Evolutionary conservation across 176 grass and related monocot genomes (phyloP).

Genomic region (Melocanna baccifera): DNA sequence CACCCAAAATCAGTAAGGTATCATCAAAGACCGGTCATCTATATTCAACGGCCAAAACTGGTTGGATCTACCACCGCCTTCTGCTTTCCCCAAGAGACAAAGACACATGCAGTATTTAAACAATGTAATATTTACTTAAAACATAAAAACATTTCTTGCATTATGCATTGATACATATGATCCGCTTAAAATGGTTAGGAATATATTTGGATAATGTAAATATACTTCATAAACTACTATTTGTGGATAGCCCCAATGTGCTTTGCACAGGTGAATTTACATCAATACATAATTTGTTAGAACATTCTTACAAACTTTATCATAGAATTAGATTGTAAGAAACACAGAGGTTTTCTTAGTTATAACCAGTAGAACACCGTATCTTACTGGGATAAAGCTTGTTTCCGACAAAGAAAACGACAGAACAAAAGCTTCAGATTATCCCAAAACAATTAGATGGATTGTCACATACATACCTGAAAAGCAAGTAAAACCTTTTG

Average conservation of each 20-base stretch:
- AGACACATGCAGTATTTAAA: not conserved
- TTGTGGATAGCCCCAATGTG: not conserved
- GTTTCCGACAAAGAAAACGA: not conserved
- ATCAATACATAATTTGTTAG: not conserved
- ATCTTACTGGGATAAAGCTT: not conserved
- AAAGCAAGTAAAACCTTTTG: slow-evolving; percentile 95
- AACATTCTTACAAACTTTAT: not conserved
- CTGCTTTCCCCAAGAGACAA: not conserved
- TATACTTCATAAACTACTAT: not conserved
- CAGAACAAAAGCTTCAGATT: not conserved
- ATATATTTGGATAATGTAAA: not conserved
- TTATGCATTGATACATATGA: not conserved
- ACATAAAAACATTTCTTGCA: not conserved
- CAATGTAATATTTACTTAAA: not conserved
- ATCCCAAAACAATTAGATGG: not conserved
- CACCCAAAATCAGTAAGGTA: not conserved
- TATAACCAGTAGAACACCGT: not conserved
- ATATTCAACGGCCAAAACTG: not conserved
- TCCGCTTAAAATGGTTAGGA: not conserved
- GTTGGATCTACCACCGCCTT: not conserved
- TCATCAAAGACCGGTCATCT: not conserved
- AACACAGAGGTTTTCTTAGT: not conserved
- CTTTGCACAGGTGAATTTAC: not conserved
- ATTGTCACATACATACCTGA: slow-evolving; percentile 53
- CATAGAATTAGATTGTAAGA: not conserved